phyloP scores from a whole-genome alignment of 2,329 filamentous ascomycete species.

The Cryphonectria japonica region DNA sequence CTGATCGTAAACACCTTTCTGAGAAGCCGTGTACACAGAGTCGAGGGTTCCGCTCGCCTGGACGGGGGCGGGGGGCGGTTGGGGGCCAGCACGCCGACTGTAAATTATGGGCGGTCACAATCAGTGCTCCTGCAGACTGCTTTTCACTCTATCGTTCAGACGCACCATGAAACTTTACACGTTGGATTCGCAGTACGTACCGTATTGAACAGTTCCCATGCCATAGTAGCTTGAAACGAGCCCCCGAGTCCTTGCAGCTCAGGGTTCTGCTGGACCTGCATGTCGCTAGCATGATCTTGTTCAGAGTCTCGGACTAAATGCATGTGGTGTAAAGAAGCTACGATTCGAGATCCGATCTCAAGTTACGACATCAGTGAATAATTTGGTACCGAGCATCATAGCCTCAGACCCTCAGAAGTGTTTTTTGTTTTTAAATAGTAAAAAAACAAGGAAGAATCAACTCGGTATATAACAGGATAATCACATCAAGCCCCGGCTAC shows the following conservation, averaged over 20 bases:
- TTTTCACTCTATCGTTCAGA: neutral
- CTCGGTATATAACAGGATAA: neutral
- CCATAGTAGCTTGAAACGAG: neutral
- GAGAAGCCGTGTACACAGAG: neutral
- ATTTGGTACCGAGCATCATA: neutral
- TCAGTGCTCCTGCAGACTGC: neutral
- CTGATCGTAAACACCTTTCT: neutral
- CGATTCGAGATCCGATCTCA: neutral
- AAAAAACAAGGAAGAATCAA: neutral
- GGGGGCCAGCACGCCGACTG: neutral
- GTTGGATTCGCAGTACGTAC: neutral
- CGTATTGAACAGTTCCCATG: neutral
- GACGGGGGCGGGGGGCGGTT: neutral
- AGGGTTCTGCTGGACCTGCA: neutral
- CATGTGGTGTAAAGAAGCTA: neutral
- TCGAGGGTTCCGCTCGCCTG: neutral
- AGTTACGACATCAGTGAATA: neutral
- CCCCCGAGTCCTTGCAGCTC: neutral
- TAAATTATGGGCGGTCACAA: neutral
- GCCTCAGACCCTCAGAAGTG: neutral
- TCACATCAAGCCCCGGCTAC: neutral
- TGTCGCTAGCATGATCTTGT: neutral
- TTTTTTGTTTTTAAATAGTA: neutral
- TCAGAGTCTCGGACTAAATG: neutral
- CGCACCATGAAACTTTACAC: neutral